A percentile compares a stretch with the other conserved stretches of the same genome.
Conservation (phyloP, 805 yeast genomes). For the Cyberlindnera japonica region DNA sequence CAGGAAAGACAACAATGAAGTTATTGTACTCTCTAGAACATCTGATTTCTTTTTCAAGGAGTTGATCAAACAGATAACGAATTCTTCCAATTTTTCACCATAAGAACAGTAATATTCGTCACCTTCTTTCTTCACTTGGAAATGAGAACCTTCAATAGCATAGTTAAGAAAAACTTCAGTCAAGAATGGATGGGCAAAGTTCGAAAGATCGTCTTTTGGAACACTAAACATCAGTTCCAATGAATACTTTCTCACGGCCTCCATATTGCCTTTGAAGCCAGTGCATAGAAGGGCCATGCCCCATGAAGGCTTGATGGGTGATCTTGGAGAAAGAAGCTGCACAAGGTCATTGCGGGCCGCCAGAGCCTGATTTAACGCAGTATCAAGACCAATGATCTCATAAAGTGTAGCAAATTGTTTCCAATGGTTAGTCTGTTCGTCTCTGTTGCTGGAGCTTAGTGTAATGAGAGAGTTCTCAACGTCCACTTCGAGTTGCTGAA, state of each 20-base stretch:
- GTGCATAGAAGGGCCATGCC: constrained; percentile 68
- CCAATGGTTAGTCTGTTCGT: constrained; percentile 53
- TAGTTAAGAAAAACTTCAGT: constrained; percentile 49
- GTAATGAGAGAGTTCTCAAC: constrained; percentile 32
- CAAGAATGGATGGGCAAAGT: constrained; percentile 45
- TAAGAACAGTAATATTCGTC: constrained; percentile 46
- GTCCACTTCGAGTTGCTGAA: constrained; percentile 38
- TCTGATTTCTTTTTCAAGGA: constrained; percentile 32
- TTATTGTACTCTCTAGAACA: constrained; percentile 28
- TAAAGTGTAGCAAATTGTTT: constrained; percentile 65
- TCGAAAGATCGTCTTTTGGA: constrained; percentile 39
- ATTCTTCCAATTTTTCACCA: constrained; percentile 48
- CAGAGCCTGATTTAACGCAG: constrained; percentile 80
- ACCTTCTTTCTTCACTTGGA: constrained; percentile 37
- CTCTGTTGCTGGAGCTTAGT: constrained; percentile 7
- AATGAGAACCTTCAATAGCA: constrained; percentile 61
- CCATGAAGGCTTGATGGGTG: constrained; percentile 65
- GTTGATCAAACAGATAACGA: constrained; percentile 35
- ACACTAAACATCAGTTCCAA: constrained; percentile 53
- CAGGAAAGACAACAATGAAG: constrained; percentile 41
- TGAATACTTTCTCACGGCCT: constrained; percentile 65
- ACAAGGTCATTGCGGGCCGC: constrained; percentile 69
- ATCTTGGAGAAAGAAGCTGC: constrained; percentile 43
- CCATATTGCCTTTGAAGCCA: constrained; percentile 74
- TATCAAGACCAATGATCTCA: constrained; percentile 79